Conservation (phyloP, 2,329 filamentous ascomycete species). For the Sarocladiaceae sp. region DNA sequence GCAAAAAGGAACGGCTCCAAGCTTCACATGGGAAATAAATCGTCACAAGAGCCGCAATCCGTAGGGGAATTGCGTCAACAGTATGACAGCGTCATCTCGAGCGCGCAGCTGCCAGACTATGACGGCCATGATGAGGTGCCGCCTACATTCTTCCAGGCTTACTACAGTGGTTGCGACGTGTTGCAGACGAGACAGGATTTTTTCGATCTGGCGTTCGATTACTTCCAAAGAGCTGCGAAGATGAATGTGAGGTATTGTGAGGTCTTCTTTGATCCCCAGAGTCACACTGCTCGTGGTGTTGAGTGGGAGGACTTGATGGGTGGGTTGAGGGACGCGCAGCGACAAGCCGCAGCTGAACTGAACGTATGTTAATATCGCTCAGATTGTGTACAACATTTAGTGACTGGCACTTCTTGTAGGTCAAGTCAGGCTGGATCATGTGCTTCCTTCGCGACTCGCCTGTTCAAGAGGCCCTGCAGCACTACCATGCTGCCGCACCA, state of each 20-base stretch:
- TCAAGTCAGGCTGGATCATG: slow-evolving; percentile 55
- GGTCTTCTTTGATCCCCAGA: slow-evolving; percentile 76
- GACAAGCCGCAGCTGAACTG: slow-evolving; percentile 53
- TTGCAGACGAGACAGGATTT: slow-evolving; percentile 62
- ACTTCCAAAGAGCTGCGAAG: slow-evolving; percentile 58
- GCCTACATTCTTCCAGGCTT: slow-evolving; percentile 62
- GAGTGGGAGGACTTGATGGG: slow-evolving; percentile 55
- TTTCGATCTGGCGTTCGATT: slow-evolving; percentile 65
- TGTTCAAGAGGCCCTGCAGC: slow-evolving; percentile 64
- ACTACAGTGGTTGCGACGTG: slow-evolving; percentile 71
- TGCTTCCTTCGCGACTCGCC: slow-evolving; percentile 69
- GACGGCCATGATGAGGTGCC: background rate
- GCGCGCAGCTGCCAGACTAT: background rate
- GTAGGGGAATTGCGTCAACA: background rate
- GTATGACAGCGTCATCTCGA: background rate
- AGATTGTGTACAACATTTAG: background rate
- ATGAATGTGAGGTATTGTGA: slow-evolving; percentile 69
- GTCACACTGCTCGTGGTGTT: slow-evolving; percentile 61
- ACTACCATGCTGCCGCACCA: slow-evolving; percentile 40
- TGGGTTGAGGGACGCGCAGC: slow-evolving; percentile 56
- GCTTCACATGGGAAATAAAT: slow-evolving; percentile 10
- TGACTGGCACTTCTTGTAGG: background rate
- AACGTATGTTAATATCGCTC: slow-evolving; percentile 36
- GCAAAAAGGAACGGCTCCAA: slow-evolving; percentile 58
- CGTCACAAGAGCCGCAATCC: background rate